Conservation (phyloP, 176 grass and related monocot species). For the Juncus effusus region DNA sequence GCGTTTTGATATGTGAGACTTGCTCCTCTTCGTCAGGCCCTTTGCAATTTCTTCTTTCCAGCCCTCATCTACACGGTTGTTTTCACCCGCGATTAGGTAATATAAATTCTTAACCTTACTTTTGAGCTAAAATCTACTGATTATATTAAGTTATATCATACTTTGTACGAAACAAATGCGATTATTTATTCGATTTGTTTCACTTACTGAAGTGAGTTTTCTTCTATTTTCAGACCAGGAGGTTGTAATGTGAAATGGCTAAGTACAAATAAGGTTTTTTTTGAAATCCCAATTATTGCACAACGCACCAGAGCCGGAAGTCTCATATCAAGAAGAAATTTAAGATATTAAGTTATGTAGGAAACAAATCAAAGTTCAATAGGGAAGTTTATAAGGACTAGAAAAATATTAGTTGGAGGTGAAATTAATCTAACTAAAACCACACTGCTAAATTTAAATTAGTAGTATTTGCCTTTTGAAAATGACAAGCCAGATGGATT, state of each 20-base stretch:
- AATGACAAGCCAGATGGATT: neutral
- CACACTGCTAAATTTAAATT: neutral
- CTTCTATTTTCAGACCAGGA: neutral
- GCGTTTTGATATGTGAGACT: neutral
- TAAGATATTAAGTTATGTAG: neutral
- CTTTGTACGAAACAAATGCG: neutral
- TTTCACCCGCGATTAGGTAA: conserved; percentile 4
- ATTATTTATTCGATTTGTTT: conserved; percentile 9
- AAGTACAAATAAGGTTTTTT: neutral
- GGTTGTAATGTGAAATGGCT: conserved; percentile 7
- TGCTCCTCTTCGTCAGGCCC: neutral
- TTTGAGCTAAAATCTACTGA: neutral
- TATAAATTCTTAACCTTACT: neutral
- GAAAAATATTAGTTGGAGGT: conserved; percentile 6
- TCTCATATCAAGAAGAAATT: neutral
- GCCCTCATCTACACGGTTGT: neutral
- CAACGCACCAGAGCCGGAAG: neutral
- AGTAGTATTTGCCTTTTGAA: neutral
- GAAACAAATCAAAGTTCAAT: neutral
- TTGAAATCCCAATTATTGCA: neutral
- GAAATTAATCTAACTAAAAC: neutral
- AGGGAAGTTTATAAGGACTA: neutral
- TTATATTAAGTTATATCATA: neutral
- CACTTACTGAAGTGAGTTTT: neutral
- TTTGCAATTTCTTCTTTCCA: neutral